phyloP scores from a whole-genome alignment of 2,329 filamentous ascomycete genomes.

The Sporothrix inflata region DNA sequence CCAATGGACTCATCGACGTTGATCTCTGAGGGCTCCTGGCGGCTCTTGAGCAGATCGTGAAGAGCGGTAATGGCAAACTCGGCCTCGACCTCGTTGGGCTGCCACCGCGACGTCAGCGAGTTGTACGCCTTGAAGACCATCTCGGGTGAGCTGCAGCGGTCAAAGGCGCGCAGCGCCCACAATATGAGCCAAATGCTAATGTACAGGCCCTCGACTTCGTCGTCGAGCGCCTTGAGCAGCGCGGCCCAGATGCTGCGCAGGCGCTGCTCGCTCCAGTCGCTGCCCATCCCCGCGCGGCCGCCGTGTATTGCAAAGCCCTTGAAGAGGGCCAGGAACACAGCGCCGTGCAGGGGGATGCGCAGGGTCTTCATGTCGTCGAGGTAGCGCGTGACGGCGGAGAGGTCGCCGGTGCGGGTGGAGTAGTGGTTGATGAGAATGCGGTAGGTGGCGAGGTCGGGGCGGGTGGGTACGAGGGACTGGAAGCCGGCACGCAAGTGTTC shows the following conservation, averaged over 20 bases:
- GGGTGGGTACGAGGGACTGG: conserved; percentile 67
- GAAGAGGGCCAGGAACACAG: conserved; percentile 80
- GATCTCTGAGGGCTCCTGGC: background rate
- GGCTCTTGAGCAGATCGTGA: conserved; percentile 45
- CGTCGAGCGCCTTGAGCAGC: conserved; percentile 60
- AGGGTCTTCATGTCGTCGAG: conserved; percentile 79
- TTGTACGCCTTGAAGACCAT: conserved; percentile 60
- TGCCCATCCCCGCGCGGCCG: conserved; percentile 56
- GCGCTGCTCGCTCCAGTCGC: conserved; percentile 72
- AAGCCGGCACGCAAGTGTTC: conserved; percentile 56
- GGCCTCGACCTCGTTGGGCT: conserved; percentile 46
- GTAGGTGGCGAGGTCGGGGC: conserved; percentile 79
- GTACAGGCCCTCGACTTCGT: conserved; percentile 50
- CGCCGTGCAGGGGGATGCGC: conserved; percentile 69
- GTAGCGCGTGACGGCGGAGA: conserved; percentile 70
- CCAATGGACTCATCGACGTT: background rate
- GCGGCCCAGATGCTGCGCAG: conserved; percentile 70
- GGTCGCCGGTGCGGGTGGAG: conserved; percentile 67
- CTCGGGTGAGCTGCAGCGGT: conserved; percentile 57
- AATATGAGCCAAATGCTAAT: conserved; percentile 65
- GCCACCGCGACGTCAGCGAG: conserved; percentile 53
- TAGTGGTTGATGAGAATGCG: conserved; percentile 78
- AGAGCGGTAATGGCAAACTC: conserved; percentile 54
- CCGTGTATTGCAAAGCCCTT: conserved; percentile 80
- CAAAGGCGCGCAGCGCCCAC: conserved; percentile 66